Base-by-base conservation (phyloP, 208 protist genomes). In the Acanthamoeba triangularis region DNA sequence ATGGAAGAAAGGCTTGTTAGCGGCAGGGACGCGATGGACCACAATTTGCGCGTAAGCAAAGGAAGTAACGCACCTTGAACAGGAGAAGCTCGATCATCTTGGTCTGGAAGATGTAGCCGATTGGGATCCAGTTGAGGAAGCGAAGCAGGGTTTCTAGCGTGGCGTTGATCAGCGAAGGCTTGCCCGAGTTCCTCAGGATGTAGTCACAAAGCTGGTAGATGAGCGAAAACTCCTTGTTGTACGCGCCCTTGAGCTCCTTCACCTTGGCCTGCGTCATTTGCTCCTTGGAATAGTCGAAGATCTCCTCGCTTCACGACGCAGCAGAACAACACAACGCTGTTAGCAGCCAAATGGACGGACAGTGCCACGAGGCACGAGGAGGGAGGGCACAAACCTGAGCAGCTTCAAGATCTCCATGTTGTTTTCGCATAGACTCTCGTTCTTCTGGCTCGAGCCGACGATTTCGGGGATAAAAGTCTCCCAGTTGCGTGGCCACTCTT, bases 401-500 rank as follows among this genome's bases (percentile, higher is more conserved):
- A 99, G 97, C 80, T 98, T 98, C 16, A 99, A 97, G 80, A 99
- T 98, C 56, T 98, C 98, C 96, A 99, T 98, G 96, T 99, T 99
- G 96, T 99, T 99, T 95, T 99, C 98, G 76, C 99, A 99, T 96
- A 99, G 96, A 3, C 98, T 98, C 93, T 99, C 98, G 88, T 97
- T 98, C 0, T 98, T 98, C 30, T 98, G 97, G 20, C 98, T 98
- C 59, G 99, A 98, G n/a, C 97, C 98, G 63, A 99, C 98, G 87
- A 99, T 98, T 67, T 99, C 99, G 44, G 98, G 96, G 96, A 99
- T 99, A 97, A 99, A 99, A 61, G 96, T 98, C 0, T 98, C 98
- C 99, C 99, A 99, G 84, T 99, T 98, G 49, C 99, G 95, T 25
- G 99, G 99, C 99, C 99, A 99, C 96, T 99, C 99, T 47, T 99